Evolutionary conservation across 371 early-diverging fungal genomes (phyloP), one percentile per base, ranked within the genome.

Genomic region (Parasitella parasitica): DNA sequence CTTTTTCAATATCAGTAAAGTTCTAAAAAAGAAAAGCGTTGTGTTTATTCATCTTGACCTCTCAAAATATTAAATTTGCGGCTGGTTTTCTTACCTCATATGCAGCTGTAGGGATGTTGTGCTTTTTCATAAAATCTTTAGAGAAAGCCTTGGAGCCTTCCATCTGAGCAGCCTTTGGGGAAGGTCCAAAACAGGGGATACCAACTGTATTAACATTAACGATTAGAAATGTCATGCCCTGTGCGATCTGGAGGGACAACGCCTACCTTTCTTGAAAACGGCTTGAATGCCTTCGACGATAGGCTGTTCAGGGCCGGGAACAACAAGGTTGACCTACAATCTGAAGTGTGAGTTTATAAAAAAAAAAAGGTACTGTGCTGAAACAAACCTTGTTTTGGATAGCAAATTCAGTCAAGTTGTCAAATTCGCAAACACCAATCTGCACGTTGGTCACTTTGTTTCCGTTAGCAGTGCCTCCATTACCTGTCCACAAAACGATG

Each of bases 141-240:
- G 94, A 91, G 72, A 94, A 98, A 9, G 97, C 93, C 83, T 98
- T 98, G 64, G 97, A 97, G 4, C 97, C 97, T 78, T 98, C 98
- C 81, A 98, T 87, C 54, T 78, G 82, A 49, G 97, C 95, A 24
- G 98, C 98, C 64, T 86, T 87, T 48, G 79, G 70, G 20, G 95
- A 94, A 30, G 98, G 98, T 7, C 97, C 98, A 66, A 98, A 97
- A 69, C 91, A 91, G 8, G 95, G 88, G 65, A 97, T 93, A 52
- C 98, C 98, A 48, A 93, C 97, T 92, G 64, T 12, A 15, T 28
- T 12, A 22, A n/a, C n/a, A n/a, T n/a, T n/a, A n/a, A n/a, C n/a
- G n/a, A n/a, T n/a, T n/a, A n/a, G n/a, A n/a, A n/a, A n/a, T n/a
- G n/a, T n/a, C n/a, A n/a, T n/a, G n/a, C n/a, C n/a, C n/a, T n/a